Evolutionary conservation across 768 basidiomycete species (phyloP), one percentile per base, ranked within the genome.

Genomic region (Hygrophorus russula): DNA sequence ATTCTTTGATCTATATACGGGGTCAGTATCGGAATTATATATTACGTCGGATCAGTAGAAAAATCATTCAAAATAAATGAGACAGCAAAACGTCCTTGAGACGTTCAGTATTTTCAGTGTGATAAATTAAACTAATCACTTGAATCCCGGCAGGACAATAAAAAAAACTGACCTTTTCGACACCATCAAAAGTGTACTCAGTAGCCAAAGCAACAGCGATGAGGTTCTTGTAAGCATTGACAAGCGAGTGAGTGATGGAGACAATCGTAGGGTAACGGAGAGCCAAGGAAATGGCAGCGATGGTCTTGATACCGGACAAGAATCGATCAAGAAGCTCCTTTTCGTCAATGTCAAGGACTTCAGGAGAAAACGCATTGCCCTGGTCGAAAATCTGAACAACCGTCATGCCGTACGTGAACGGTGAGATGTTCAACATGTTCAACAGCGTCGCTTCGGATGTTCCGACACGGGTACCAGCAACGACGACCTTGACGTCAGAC

Each of bases 371-470:
- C 49, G 81, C 70, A 60, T 93, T 94, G 58, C 96, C 96, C 48
- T 77, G 73, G 70, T 94, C 89, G 66, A 77, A 99, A 61, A 99
- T 93, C 69, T 97, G 92, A 41, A 93, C 78, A 51, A 99, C 93
- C 41, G 80, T 85, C 94, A 99, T 97, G 58, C 96, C 96, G 71
- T 96, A 99, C 35, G 94, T 97, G 83, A 97, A 96, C 51, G 91
- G 91, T 37, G 94, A 98, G 65, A 99, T 97, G 78, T 93, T 93
- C 59, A 99, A 66, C 96, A 99, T 96, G 86, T 99, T 98, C 53
- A 99, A 74, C 55, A 99, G 78, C 49, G 93, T 92, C 41, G 96
- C 94, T 69, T 98, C 94, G 68, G 96, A 99, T 24, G 83, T 60
- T 53, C 96, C 96, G 64, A 99, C 96, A 72, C 90, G 88, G 52